Evolutionary conservation across 2,329 filamentous ascomycete species (phyloP), one percentile per base, ranked within the genome.

Genomic region (Ophiognomonia clavigignenti-juglandacearum): DNA sequence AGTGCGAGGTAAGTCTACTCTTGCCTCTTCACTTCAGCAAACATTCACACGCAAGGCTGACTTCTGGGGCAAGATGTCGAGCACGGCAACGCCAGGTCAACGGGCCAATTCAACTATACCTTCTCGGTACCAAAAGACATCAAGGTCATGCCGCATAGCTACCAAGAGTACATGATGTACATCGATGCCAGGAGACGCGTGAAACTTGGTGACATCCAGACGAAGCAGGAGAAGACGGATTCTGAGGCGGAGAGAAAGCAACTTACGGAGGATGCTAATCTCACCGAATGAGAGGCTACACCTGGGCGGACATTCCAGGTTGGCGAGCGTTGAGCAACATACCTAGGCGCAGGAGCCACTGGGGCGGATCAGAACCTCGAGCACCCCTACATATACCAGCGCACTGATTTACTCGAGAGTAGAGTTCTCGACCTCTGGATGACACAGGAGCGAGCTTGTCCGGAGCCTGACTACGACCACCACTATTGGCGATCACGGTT

Each of bases 61-160:
- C 40, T 37, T 22, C 29, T 23, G 6, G 16, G 29, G 13, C 14
- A 14, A 18, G 80, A 88, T 58, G 81, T 88, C 24, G 83, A 87
- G 64, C 66, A 69, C 45, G 65, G 65, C 29, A 74, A 74, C 40
- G 78, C 80, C 20, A 83, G 80, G 58, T 77, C 82, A 3, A 88
- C 85, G 0, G 85, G 85, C 4, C 82, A 85, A 56, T 88, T 89
- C 68, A 86, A 87, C 57, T 88, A 88, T 60, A 88, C 85, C 1
- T 69, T 69, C 44, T 56, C 61, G 2, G 65, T 69, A 38, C 64
- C 66, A 14, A 60, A 58, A 46, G 61, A 67, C 47, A 58, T 68
- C 39, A 61, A 59, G 18, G 66, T 69, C 16, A 51, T 69, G 46
- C 66, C 66, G 19, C 59, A 61, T 47, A 62, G 66, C 2, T 70